Evolutionary conservation across 192 early-diverging fungal genomes (phyloP).

Genomic region (Backusella tuberculispora): DNA sequence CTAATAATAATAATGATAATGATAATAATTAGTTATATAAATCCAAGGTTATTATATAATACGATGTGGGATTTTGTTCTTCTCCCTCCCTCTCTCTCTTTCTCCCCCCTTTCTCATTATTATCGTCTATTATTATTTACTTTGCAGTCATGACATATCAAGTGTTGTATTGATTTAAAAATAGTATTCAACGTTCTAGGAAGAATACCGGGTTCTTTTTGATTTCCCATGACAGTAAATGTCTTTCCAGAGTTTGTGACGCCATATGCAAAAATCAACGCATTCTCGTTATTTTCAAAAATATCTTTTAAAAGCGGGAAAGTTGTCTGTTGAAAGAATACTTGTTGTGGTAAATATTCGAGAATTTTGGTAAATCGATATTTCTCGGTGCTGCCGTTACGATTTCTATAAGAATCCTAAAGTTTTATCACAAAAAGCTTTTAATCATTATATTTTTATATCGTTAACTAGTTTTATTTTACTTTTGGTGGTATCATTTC

Average conservation of each 20-base stretch:
- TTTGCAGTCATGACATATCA: not conserved
- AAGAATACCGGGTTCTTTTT: conserved; percentile 53
- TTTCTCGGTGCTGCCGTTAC: conserved; percentile 36
- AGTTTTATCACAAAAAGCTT: not conserved
- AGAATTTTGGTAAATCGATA: conserved; percentile 67
- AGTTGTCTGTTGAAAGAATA: conserved; percentile 61
- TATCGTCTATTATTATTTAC: not conserved
- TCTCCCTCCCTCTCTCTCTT: conserved; percentile 33
- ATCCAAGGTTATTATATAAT: too few species aligned
- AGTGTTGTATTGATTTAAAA: conserved; percentile 50
- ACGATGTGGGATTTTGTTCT: too few species aligned
- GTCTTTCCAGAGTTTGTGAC: conserved; percentile 77
- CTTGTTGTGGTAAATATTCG: conserved; percentile 45
- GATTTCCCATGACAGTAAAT: conserved; percentile 62
- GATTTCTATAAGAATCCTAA: conserved; percentile 37
- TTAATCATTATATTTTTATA: not conserved
- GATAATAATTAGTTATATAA: not conserved
- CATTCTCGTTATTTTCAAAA: conserved; percentile 57
- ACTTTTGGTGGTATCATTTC: conserved; percentile 49
- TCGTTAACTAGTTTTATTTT: not conserved
- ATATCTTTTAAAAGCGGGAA: conserved; percentile 60
- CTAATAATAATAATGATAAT: conserved; percentile 2
- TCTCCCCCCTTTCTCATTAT: conserved; percentile 12
- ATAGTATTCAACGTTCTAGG: conserved; percentile 60
- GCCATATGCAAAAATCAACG: conserved; percentile 74